Conservation (phyloP, 768 basidiomycete genomes). For the Exidia glandulosa region DNA sequence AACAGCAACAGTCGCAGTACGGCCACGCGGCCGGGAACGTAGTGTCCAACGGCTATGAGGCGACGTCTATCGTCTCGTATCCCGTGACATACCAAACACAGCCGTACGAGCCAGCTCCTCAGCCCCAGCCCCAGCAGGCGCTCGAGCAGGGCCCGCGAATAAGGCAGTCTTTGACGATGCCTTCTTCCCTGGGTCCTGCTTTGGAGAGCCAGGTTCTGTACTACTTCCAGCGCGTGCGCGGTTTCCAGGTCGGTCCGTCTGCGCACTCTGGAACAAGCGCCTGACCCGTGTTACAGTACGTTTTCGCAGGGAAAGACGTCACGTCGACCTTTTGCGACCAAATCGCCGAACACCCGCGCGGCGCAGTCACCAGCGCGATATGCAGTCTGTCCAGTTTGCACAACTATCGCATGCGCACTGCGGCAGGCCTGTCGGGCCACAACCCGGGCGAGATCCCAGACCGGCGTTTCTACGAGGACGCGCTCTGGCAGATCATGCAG, state of each 20-base stretch:
- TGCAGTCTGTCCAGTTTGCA: slow-evolving; percentile 70
- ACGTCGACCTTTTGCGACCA: slow-evolving; percentile 55
- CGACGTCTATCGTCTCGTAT: too few species aligned
- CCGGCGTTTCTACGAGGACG: slow-evolving; percentile 56
- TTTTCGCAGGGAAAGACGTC: slow-evolving; percentile 51
- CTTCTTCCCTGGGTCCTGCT: slow-evolving; percentile 17
- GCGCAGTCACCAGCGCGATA: slow-evolving; percentile 60
- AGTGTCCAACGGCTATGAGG: too few species aligned
- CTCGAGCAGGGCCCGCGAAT: not conserved
- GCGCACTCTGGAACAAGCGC: not conserved
- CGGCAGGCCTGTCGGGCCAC: slow-evolving; percentile 43
- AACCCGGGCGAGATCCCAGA: slow-evolving; percentile 48
- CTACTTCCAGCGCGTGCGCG: slow-evolving; percentile 64
- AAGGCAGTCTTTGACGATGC: not conserved
- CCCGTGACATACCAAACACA: not conserved
- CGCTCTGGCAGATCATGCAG: slow-evolving; percentile 47
- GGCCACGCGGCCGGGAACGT: too few species aligned
- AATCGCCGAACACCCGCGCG: slow-evolving; percentile 54
- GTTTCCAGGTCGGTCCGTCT: slow-evolving; percentile 18
- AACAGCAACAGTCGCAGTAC: too few species aligned
- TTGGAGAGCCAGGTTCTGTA: slow-evolving; percentile 52
- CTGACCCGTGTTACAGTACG: slow-evolving; percentile 31
- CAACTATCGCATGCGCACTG: slow-evolving; percentile 47
- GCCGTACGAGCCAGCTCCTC: not conserved
- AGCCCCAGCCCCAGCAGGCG: not conserved